Conservation (phyloP, 805 yeast genomes). For the Wickerhamiella bombiphila region DNA sequence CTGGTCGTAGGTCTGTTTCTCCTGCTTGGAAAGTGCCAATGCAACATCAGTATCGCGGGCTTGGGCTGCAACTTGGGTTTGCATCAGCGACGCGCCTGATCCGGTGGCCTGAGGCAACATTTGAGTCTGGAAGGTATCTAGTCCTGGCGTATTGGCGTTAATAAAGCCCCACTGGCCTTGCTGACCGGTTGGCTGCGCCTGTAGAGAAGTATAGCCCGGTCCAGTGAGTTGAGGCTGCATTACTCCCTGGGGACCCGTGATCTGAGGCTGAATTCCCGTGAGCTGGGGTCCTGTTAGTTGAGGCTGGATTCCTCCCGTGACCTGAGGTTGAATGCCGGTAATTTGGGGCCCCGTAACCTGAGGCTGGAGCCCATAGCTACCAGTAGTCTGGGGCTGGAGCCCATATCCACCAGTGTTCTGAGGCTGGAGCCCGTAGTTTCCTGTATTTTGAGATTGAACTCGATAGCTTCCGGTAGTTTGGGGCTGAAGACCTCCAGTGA, state of each 20-base stretch:
- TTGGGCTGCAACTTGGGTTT: slow-evolving; percentile 6
- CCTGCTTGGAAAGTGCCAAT: slow-evolving; percentile 78
- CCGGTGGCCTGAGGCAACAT: slow-evolving; percentile 40
- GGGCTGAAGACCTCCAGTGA: slow-evolving; percentile 35
- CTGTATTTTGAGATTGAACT: background rate
- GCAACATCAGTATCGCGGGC: slow-evolving; percentile 39
- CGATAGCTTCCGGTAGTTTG: slow-evolving; percentile 18
- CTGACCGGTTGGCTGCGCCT: slow-evolving; percentile 39
- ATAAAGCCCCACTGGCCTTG: slow-evolving; percentile 78
- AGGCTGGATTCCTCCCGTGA: slow-evolving; percentile 15
- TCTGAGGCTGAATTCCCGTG: slow-evolving; percentile 17
- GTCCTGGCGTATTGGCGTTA: slow-evolving; percentile 56
- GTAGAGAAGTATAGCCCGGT: too few species aligned
- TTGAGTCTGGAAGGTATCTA: slow-evolving; percentile 49
- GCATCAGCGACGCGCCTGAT: slow-evolving; percentile 13
- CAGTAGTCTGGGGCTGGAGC: slow-evolving; percentile 16
- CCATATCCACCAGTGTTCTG: slow-evolving; percentile 58
- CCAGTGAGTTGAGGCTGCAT: slow-evolving; percentile 5
- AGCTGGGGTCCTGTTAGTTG: slow-evolving; percentile 18
- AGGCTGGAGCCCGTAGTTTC: slow-evolving; percentile 33
- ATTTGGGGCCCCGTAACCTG: slow-evolving; percentile 13
- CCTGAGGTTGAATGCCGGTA: slow-evolving; percentile 14
- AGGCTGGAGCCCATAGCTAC: slow-evolving; percentile 24
- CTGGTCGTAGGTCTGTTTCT: slow-evolving; percentile 70
- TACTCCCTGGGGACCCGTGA: slow-evolving; percentile 14